Base-by-base conservation (phyloP, 805 yeast species). In the Metschnikowia corniflorae region DNA sequence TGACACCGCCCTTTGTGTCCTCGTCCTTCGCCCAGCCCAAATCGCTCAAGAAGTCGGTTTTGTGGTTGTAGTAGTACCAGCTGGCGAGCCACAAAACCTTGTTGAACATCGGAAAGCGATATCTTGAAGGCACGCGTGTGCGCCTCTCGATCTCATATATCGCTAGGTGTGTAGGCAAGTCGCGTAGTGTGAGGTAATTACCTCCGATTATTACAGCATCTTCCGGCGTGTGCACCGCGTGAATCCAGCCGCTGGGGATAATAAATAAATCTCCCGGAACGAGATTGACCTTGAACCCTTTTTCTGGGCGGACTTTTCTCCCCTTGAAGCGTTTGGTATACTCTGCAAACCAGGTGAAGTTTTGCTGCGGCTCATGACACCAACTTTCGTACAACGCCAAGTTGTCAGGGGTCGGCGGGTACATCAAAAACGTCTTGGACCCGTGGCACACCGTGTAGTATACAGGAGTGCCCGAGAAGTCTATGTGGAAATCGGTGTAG, bases 211-310 rank as follows among this genome's bases (percentile, higher is more conserved):
- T 87, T 2, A 87, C 61, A 0, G 94, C 76, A 54, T 88, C 95
- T 12, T 65, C 62, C 0, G 95, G 91, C 0, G 96, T 87, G 51
- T 78, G 78, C 0, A 88, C 97, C 0, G 93, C 80, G 58, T 88
- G 96, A 33, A 88, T 87, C 94, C 95, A 88, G 0, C 96, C 95
- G 27, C 93, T 79, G 3, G 97, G 96, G 14, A 88, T 80, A 10
- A 87, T 68, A 60, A 88, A 71, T 17, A 87, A 68, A 51, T 88
- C 96, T 1, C 94, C 94, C 1, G 75, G 60, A 1, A 46, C 35
- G 15, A 83, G 51, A 6, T 70, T 68, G 13, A 80, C 78, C 35
- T 74, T 73, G 33, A 78, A 63, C 14, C 87, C 86, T 6, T 45
- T 51, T 3, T 37, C 45, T 38, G 58, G 72, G 10, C 34, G 33